Conservation (phyloP, 202 grass and related monocot species). For the Saccharum hybrid region DNA sequence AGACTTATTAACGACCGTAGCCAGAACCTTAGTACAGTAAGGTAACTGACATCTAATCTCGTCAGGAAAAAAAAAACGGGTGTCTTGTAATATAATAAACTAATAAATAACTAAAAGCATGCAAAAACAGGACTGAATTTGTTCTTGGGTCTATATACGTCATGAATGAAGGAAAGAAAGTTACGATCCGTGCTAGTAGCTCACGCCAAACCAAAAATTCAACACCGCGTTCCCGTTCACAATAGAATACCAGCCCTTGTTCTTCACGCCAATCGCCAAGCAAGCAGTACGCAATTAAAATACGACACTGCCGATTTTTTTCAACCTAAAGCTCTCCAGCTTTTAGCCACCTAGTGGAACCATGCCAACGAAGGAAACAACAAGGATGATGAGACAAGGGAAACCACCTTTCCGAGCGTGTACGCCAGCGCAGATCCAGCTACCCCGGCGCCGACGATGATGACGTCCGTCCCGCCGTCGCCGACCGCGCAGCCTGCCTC, state of each 20-base stretch:
- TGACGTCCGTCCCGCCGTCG: slow-evolving; percentile 60
- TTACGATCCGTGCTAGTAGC: not conserved
- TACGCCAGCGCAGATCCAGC: slow-evolving; percentile 95
- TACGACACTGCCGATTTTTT: not conserved
- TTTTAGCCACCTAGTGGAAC: not conserved
- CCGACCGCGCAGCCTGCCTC: slow-evolving; percentile 18
- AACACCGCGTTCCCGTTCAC: slow-evolving; percentile 2
- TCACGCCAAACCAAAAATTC: not conserved
- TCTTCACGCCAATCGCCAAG: not conserved
- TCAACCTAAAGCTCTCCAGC: not conserved
- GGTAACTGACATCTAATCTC: not conserved
- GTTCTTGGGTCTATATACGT: not conserved
- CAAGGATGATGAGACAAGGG: not conserved
- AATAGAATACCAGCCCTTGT: not conserved
- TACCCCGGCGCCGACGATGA: slow-evolving; percentile 91
- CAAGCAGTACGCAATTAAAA: not conserved
- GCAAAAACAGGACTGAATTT: not conserved
- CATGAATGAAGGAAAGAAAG: slow-evolving; percentile 17
- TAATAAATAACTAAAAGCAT: slow-evolving; percentile 27
- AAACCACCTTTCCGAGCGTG: slow-evolving; percentile 80
- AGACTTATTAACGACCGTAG: not conserved
- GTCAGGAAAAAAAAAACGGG: not conserved
- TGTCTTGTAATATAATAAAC: not conserved
- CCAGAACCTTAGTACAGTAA: not conserved
- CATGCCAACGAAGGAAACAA: slow-evolving; percentile 5